Percentiles rank a stretch among this genome's conserved stretches.
These are phyloP conservation scores for Penicillium vulpinum DNA, from an alignment of 2,329 filamentous ascomycete genomes.

Conservation along the genomic window DNA sequence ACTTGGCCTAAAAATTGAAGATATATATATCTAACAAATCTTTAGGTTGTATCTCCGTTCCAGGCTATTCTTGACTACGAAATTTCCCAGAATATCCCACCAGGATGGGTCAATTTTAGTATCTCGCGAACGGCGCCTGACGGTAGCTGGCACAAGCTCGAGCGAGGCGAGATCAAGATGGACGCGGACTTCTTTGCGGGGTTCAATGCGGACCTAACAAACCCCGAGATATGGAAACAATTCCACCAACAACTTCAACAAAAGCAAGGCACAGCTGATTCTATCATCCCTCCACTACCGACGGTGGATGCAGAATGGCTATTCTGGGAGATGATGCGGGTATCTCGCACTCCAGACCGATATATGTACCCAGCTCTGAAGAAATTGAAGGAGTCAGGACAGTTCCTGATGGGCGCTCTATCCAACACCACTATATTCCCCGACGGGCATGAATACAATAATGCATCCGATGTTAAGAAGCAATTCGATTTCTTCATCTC, in stretches of 20 bases:
- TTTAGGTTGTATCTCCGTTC: slow-evolving; percentile 83
- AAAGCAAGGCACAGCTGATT: slow-evolving; percentile 24
- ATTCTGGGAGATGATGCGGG: slow-evolving; percentile 89
- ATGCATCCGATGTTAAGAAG: slow-evolving; percentile 60
- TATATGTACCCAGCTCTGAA: slow-evolving; percentile 84
- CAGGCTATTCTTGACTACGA: slow-evolving; percentile 94
- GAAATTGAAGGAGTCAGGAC: slow-evolving; percentile 62
- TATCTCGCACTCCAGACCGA: slow-evolving; percentile 70
- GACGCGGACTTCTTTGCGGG: slow-evolving; percentile 71
- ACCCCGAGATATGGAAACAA: slow-evolving; percentile 65
- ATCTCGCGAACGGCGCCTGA: slow-evolving; percentile 75
- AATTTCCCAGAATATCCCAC: slow-evolving; percentile 69
- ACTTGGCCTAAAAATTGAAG: background rate
- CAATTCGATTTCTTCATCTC: slow-evolving; percentile 87
- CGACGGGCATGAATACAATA: slow-evolving; percentile 66
- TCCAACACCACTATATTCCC: slow-evolving; percentile 92
- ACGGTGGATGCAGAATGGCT: slow-evolving; percentile 73
- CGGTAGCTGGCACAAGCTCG: slow-evolving; percentile 85
- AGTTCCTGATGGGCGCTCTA: slow-evolving; percentile 75
- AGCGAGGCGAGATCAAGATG: slow-evolving; percentile 77
- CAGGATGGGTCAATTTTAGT: slow-evolving; percentile 88
- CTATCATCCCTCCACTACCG: slow-evolving; percentile 63
- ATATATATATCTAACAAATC: slow-evolving; percentile 8
- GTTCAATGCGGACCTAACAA: slow-evolving; percentile 73
- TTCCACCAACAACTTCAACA: slow-evolving; percentile 49